A percentile compares a stretch with the other conserved stretches of the same genome.
Conservation (phyloP, 345 rosid genomes). For the Odontarrhena argentea region DNA sequence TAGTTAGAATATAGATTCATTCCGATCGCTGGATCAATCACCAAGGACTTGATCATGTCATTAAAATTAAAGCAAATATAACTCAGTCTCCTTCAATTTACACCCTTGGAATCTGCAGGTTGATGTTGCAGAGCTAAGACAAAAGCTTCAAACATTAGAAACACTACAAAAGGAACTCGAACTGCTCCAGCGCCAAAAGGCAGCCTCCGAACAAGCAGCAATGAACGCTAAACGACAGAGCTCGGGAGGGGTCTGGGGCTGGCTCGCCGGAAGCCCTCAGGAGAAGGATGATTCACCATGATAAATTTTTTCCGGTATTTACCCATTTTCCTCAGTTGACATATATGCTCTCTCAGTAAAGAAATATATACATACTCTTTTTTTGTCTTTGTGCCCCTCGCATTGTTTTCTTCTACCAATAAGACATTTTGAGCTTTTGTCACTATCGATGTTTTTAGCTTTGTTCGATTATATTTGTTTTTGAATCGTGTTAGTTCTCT, state of each 20-base stretch:
- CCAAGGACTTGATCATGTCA: not conserved
- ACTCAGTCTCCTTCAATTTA: not conserved
- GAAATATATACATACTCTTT: constrained; percentile 6
- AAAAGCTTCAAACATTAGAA: constrained; percentile 89
- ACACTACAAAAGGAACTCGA: constrained; percentile 86
- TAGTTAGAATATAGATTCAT: constrained; percentile 6
- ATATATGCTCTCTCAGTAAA: constrained; percentile 22
- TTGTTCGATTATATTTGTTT: not conserved
- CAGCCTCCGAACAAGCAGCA: constrained; percentile 93
- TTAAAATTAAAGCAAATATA: not conserved
- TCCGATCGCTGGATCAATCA: constrained; percentile 2
- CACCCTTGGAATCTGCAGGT: constrained; percentile 56
- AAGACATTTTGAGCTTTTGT: constrained; percentile 21
- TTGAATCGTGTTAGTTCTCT: constrained; percentile 25
- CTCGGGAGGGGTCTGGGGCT: constrained; percentile 96
- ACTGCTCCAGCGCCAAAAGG: constrained; percentile 91
- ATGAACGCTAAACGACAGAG: constrained; percentile 70
- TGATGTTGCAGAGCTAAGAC: constrained; percentile 93
- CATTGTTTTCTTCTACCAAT: constrained; percentile 26
- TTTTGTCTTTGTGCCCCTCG: constrained; percentile 7
- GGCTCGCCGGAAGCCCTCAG: constrained; percentile 87
- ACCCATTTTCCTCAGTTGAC: constrained; percentile 2
- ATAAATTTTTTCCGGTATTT: not conserved
- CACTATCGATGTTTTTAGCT: constrained; percentile 20
- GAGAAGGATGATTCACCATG: constrained; percentile 42